Conservation (phyloP, 305 asterid genomes). For the Fraxinus angustifolia region DNA sequence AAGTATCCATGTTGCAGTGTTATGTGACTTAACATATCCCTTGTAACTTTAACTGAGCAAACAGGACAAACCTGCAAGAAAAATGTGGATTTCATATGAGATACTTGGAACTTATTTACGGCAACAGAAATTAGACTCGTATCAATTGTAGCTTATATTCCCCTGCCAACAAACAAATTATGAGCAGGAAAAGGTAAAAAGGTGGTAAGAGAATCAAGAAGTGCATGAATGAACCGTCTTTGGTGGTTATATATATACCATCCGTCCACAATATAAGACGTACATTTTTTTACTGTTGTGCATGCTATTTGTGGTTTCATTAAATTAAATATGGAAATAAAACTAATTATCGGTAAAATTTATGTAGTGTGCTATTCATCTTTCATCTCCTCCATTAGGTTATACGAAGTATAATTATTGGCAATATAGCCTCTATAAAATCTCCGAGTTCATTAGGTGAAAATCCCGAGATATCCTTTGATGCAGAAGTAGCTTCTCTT, state of each 20-base stretch:
- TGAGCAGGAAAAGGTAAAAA: not conserved
- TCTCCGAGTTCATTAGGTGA: not conserved
- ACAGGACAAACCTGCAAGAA: constrained; percentile 71
- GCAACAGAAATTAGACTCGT: not conserved
- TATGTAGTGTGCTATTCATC: not conserved
- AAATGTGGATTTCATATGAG: constrained; percentile 12
- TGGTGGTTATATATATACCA: not conserved
- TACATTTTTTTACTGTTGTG: not conserved
- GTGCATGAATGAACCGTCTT: not conserved
- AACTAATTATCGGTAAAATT: not conserved
- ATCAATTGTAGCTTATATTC: not conserved
- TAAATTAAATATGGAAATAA: not conserved
- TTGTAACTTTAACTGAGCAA: constrained; percentile 65
- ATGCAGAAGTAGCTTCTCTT: not conserved
- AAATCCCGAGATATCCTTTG: not conserved
- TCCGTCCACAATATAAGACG: not conserved
- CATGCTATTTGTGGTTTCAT: not conserved
- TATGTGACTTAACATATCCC: constrained; percentile 70
- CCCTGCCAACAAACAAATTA: not conserved
- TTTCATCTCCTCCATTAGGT: not conserved
- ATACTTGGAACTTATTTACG: not conserved
- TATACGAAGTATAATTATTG: not conserved
- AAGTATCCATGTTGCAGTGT: constrained; percentile 73
- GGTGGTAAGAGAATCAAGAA: not conserved
- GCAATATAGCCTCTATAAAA: not conserved